Evolutionary conservation across 768 basidiomycete genomes (phyloP).

Genomic region (Panus rudis): DNA sequence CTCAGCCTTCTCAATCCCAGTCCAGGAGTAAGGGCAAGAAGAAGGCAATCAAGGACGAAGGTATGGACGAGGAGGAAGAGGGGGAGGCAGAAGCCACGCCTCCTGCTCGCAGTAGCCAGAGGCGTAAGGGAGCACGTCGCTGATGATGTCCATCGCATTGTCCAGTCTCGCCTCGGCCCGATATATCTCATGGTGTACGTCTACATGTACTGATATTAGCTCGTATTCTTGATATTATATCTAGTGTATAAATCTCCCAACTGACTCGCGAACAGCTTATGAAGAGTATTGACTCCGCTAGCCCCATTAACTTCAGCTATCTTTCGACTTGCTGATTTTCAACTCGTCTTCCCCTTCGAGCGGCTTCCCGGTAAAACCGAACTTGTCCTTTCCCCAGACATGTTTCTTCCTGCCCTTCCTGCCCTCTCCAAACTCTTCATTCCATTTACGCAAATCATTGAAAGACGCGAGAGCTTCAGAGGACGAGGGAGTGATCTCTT

Average conservation of each 20-base stretch:
- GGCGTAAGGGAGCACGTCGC: constrained; percentile 17
- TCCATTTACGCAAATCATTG: constrained; percentile 78
- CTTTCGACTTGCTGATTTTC: too few relatives aligned
- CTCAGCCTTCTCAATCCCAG: constrained; percentile 19
- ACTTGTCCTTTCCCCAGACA: constrained; percentile 83
- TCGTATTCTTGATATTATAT: too few relatives aligned
- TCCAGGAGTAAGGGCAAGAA: constrained; percentile 17
- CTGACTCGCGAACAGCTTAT: too few relatives aligned
- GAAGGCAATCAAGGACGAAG: constrained; percentile 21
- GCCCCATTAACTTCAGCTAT: too few relatives aligned
- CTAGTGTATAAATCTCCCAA: too few relatives aligned
- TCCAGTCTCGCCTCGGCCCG: too few relatives aligned
- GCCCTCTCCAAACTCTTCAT: constrained; percentile 91
- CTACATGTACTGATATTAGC: too few relatives aligned
- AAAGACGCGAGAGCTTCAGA: constrained; percentile 77
- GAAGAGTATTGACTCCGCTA: too few relatives aligned
- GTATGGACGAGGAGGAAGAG: constrained; percentile 40
- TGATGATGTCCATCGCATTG: too few relatives aligned
- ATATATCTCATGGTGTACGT: too few relatives aligned
- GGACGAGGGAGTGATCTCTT: constrained; percentile 84
- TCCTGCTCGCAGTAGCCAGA: constrained; percentile 13
- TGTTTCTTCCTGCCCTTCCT: constrained; percentile 55
- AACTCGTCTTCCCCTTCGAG: constrained; percentile 28
- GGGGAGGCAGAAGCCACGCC: constrained; percentile 22
- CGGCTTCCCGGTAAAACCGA: constrained; percentile 67